Evolutionary conservation across 441 rosid species (phyloP), one percentile per base, ranked within the genome.

Genomic region (Eutrema salsugineum): DNA sequence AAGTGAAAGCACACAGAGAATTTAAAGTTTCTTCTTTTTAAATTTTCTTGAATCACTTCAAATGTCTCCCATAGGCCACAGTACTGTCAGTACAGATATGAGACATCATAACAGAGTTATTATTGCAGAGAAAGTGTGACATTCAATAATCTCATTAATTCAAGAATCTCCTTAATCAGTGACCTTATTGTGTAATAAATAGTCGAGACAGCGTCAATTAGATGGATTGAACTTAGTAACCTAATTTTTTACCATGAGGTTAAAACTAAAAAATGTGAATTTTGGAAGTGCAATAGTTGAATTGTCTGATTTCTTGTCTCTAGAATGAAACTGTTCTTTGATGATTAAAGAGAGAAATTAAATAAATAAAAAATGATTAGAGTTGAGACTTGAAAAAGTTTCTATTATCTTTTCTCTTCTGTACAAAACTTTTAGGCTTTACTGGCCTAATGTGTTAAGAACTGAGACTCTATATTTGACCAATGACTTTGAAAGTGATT

Each of bases 401-500:
- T 44, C 17, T 48, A 49, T 24, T 47, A 46, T 11, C 1, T 27
- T 14, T 43, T 28, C 6, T 15, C 0, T 12, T 19, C 2, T 30
- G 36, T 42, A 44, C 51, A 59, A 58, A 59, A 35, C 2, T 33
- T 11, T 3, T 20, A 14, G 42, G 14, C 51, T 36, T 17, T 44
- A 53, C 5, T 71, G 38, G 60, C 47, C 70, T 43, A 55, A 55
- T 6, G 22, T 47, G 22, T 73, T 80, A 22, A 80, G 62, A 42
- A 70, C 11, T 38, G 77, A 36, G 28, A 55, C 75, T 73, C 80
- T 78, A 10, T 64, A 68, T 71, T 68, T 79, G 16, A 82, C n/a
- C n/a, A n/a, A n/a, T n/a, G n/a, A n/a, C n/a, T n/a, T n/a, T n/a
- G n/a, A n/a, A n/a, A n/a, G n/a, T 15, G 62, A 36, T 8, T 78